These are phyloP conservation scores for Oligophagozyma castellii DNA, from an alignment of 1,139 yeast genomes.

Conservation along the genomic window DNA sequence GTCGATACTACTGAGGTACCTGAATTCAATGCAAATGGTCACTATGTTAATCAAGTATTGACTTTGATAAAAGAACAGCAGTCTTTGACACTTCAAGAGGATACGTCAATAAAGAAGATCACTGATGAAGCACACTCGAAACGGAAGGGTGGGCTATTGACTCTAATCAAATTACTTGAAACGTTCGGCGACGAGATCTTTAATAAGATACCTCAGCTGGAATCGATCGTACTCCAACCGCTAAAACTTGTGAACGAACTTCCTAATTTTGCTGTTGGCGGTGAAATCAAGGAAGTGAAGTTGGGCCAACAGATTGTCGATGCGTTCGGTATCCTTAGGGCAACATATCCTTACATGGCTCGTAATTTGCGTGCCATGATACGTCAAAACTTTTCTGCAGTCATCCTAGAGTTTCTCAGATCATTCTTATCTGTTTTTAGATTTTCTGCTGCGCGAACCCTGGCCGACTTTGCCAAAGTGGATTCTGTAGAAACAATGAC, in stretches of 20 bases:
- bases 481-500: slow-evolving; percentile 67
- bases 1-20: slow-evolving; percentile 96
- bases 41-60: slow-evolving; percentile 43
- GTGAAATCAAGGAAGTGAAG: slow-evolving; percentile 30
- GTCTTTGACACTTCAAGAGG: slow-evolving; percentile 52
- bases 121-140: slow-evolving; percentile 66
- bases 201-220: slow-evolving; percentile 51
- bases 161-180: slow-evolving; percentile 44
- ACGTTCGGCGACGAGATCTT: slow-evolving; percentile 45
- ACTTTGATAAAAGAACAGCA: slow-evolving; percentile 75
- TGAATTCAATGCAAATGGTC: slow-evolving; percentile 62
- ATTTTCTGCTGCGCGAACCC: slow-evolving; percentile 81
- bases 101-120: slow-evolving; percentile 47
- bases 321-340: slow-evolving; percentile 69
- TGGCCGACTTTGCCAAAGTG: slow-evolving; percentile 69
- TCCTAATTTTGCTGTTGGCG: slow-evolving; percentile 14
- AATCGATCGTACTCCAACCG: slow-evolving; percentile 56
- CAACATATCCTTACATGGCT: slow-evolving; percentile 54
- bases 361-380: slow-evolving; percentile 32
- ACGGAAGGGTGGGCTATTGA: slow-evolving; percentile 67
- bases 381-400: slow-evolving; percentile 34
- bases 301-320: slow-evolving; percentile 78
- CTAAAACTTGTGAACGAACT: slow-evolving; percentile 27
- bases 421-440: slow-evolving; percentile 70
- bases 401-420: slow-evolving; percentile 47